phyloP scores from a whole-genome alignment of 1,284 basidiomycete genomes.

The Irpex lacteus region DNA sequence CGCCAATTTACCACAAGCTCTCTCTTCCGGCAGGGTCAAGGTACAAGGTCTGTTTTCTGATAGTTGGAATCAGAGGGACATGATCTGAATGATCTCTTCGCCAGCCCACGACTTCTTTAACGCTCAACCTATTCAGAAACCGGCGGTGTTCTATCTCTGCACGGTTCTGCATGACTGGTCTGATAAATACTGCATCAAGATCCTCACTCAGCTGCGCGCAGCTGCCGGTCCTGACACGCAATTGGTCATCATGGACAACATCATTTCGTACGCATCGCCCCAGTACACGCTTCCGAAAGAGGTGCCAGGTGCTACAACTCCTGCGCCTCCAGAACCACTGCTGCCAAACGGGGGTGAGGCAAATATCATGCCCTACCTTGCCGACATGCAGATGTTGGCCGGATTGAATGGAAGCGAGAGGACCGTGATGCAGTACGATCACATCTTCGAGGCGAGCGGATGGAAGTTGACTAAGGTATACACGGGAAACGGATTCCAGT shows the following conservation, averaged over 20 bases:
- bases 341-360: background rate
- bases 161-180: slow-evolving; percentile 32
- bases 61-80: no score
- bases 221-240: slow-evolving; percentile 15
- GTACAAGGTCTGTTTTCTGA: slow-evolving; percentile 3
- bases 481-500: background rate
- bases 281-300: background rate
- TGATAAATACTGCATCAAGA: slow-evolving; percentile 25
- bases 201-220: slow-evolving; percentile 24
- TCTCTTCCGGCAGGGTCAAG: slow-evolving; percentile 5
- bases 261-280: slow-evolving; percentile 4
- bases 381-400: background rate
- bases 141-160: slow-evolving; percentile 27
- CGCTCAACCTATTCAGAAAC: slow-evolving; percentile 14
- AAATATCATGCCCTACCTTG: background rate
- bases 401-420: slow-evolving; percentile 1
- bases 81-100: no score
- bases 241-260: slow-evolving; percentile 8
- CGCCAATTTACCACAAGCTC: background rate
- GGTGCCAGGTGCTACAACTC: background rate
- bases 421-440: slow-evolving; percentile 3
- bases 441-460: slow-evolving; percentile 3
- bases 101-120: slow-evolving; percentile 27
- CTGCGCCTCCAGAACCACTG: background rate
- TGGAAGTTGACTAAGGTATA: slow-evolving; percentile 1